Evolutionary conservation across 2,329 filamentous ascomycete species (phyloP), one percentile per base, ranked within the genome.

Genomic region (Penicillium oxalicum): DNA sequence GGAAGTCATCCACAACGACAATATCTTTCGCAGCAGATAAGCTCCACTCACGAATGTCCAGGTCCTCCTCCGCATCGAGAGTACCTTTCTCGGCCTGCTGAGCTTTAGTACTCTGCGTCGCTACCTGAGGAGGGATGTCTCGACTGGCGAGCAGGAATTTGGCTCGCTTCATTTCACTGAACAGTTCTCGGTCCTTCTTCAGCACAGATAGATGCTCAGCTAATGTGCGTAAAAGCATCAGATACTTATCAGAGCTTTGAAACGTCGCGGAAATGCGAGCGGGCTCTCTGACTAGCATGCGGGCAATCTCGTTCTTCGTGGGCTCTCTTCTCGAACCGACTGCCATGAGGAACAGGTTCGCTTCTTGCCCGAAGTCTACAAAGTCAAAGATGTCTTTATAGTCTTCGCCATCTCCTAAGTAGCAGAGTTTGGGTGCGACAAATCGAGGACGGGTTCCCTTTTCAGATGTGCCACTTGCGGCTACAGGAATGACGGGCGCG

Each of bases 321-420:
- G 93, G 93, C 67, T 98, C 91, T 54, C 82, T 84, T 69, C 95
- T 96, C 2, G 90, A 91, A 8, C 93, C 93, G 55, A 91, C 88
- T 53, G 88, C 87, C 59, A 90, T 81, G 13, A 98, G 73, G 61
- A 98, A 98, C 0, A 86, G 77, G 61, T 97, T 97, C 2, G 88
- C 91, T 63, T 91, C 84, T 32, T 78, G 73, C 0, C 91, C 90
- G 71, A 96, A 98, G 65, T 97, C 88, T 11, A 97, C 91, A 68
- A 96, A 98, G 64, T 97, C 90, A 57, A 98, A 95, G 29, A 98
- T 94, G 29, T 95, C 87, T 9, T 82, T 86, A 61, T 94, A 98
- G 56, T 84, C 77, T 47, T 80, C 74, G 45, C 78, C 76, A 32
- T 79, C 76, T 7, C 93, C 93, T 2, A 98, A 76, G 65, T 95